Evolutionary conservation across 2,329 filamentous ascomycete species (phyloP).

Genomic region (Penicillium frequentans): DNA sequence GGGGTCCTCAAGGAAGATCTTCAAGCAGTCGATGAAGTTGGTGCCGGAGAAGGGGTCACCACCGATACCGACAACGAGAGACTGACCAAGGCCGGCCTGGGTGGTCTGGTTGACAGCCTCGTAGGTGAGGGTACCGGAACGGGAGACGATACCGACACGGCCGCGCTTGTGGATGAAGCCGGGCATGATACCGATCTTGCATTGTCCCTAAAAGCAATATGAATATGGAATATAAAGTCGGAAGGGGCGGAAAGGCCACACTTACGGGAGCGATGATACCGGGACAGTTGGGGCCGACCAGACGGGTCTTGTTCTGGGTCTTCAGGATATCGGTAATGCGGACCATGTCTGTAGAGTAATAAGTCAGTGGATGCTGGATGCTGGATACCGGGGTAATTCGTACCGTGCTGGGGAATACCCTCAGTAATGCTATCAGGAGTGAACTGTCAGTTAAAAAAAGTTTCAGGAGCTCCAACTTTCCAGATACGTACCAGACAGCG

Average conservation of each 20-base stretch:
- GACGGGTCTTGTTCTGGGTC: conserved; percentile 92
- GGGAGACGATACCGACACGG: conserved; percentile 96
- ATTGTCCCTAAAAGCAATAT: conserved; percentile 68
- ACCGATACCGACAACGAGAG: conserved; percentile 95
- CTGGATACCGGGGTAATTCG: conserved; percentile 31
- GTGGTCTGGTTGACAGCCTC: conserved; percentile 99
- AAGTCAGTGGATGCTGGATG: conserved; percentile 16
- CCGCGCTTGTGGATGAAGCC: conserved; percentile 99
- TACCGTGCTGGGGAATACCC: conserved; percentile 95
- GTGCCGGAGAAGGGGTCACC: conserved; percentile 98
- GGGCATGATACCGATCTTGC: conserved; percentile 99
- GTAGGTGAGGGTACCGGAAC: conserved; percentile 97
- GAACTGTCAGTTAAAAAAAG: conserved; percentile 9
- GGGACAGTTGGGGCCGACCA: conserved; percentile 97
- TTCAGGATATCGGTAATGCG: conserved; percentile 98
- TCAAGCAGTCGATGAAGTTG: conserved; percentile 99
- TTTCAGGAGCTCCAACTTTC: conserved; percentile 5
- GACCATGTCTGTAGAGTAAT: conserved; percentile 75
- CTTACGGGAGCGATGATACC: conserved; percentile 82
- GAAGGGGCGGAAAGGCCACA: conserved; percentile 7
- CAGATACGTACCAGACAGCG: conserved; percentile 69
- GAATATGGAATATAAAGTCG: conserved; percentile 6
- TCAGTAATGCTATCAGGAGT: conserved; percentile 70
- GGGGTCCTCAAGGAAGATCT: conserved; percentile 91
- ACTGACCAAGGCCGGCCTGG: conserved; percentile 93